These are phyloP conservation scores for Aspergillus amoenus DNA, from an alignment of 2,329 filamentous ascomycete genomes.

Conservation along the genomic window DNA sequence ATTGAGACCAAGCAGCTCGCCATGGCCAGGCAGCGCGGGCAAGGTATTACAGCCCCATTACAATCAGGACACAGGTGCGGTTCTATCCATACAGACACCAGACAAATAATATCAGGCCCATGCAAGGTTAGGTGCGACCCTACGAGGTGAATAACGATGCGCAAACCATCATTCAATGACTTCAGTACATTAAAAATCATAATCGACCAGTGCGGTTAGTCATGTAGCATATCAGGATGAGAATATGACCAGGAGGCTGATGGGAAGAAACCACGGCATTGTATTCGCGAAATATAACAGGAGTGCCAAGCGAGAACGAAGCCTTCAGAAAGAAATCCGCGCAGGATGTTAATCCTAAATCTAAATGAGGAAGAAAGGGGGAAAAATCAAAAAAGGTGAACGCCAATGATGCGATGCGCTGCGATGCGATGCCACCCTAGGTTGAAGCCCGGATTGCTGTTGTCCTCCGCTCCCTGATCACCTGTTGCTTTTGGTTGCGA, in stretches of 20 bases:
- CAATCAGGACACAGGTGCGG: no score
- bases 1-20: no score
- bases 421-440: conserved; percentile 10
- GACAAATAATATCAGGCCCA: no score
- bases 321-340: conserved; percentile 7
- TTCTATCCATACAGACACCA: no score
- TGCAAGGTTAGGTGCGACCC: no score
- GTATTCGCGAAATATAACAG: not conserved
- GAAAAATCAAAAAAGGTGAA: conserved; percentile 13
- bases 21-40: no score
- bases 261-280: not conserved
- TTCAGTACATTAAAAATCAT: not conserved
- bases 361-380: conserved; percentile 5
- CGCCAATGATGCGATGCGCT: conserved; percentile 27
- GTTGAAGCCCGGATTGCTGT: not conserved
- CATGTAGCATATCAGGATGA: not conserved
- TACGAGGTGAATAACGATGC: not conserved
- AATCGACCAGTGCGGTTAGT: not conserved
- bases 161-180: not conserved
- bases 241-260: not conserved
- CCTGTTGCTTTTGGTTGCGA: conserved; percentile 26
- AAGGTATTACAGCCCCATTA: no score
- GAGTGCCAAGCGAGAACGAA: not conserved
- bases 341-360: conserved; percentile 15
- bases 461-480: conserved; percentile 1